phyloP scores from a whole-genome alignment of 2,329 filamentous ascomycete species.

The Blumeriella jaapii region DNA sequence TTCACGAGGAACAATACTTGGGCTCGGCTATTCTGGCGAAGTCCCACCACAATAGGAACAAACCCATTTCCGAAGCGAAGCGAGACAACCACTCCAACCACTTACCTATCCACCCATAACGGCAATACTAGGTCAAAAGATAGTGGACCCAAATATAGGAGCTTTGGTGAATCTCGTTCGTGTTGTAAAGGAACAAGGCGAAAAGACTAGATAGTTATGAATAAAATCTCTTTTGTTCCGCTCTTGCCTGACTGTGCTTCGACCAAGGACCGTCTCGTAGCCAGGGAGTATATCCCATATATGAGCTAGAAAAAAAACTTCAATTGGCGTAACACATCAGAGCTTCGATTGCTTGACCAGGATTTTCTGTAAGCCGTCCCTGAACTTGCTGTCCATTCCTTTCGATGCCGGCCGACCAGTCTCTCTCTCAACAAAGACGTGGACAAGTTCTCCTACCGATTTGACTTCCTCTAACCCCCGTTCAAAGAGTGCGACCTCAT shows the following conservation, averaged over 20 bases:
- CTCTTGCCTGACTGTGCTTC: not conserved
- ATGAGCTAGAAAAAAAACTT: not conserved
- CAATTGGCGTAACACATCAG: constrained; percentile 4
- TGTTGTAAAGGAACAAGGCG: no score
- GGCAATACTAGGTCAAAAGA: no score
- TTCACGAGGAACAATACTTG: no score
- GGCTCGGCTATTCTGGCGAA: no score
- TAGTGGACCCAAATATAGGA: no score
- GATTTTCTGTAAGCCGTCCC: constrained; percentile 46
- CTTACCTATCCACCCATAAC: no score
- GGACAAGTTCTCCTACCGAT: constrained; percentile 75
- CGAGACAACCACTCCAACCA: no score
- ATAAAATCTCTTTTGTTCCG: no score
- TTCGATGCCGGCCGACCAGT: constrained; percentile 53
- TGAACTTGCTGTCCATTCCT: constrained; percentile 52
- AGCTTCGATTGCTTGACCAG: constrained; percentile 28
- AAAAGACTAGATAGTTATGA: no score
- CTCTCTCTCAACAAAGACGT: constrained; percentile 75
- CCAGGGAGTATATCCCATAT: not conserved
- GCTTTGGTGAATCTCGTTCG: no score
- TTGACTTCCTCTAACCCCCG: constrained; percentile 60
- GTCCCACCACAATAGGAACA: no score
- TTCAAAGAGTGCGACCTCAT: constrained; percentile 82
- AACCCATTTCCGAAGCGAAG: no score
- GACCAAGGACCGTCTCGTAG: not conserved